These are phyloP conservation scores for Kodamaea sagamina DNA, from an alignment of 805 yeast genomes.

Conservation along the genomic window DNA sequence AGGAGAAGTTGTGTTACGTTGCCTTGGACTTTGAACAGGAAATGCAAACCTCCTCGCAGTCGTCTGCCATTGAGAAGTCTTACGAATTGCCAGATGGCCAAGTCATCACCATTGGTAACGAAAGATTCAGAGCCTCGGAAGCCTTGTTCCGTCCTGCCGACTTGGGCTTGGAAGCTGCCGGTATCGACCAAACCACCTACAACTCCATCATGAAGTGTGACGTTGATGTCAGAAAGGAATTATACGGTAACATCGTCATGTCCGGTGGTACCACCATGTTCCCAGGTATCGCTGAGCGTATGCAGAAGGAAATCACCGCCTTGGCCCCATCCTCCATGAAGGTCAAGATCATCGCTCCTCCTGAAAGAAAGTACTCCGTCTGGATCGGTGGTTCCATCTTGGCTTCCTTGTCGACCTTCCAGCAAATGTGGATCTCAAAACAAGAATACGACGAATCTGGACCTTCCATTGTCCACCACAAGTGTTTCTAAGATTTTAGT, in stretches of 20 bases:
- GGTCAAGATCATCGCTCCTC: constrained; percentile 99
- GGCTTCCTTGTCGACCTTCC: constrained; percentile 98
- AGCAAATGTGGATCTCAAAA: constrained; percentile 99
- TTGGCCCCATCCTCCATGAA: constrained; percentile 99
- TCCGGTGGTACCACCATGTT: constrained; percentile 99
- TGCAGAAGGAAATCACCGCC: constrained; percentile 99
- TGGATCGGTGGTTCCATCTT: constrained; percentile 99
- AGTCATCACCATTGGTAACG: constrained; percentile 99
- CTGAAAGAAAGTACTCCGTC: constrained; percentile 98
- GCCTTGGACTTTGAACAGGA: constrained; percentile 99
- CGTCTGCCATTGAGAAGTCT: constrained; percentile 96
- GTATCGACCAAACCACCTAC: constrained; percentile 97
- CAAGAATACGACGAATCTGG: constrained; percentile 99
- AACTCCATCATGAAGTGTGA: constrained; percentile 98
- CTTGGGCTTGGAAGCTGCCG: constrained; percentile 89
- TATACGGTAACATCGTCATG: constrained; percentile 99
- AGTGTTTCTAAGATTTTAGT: constrained; percentile 68
- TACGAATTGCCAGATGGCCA: constrained; percentile 99
- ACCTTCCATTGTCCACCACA: constrained; percentile 97
- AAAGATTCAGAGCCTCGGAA: constrained; percentile 99
- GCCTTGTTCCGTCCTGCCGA: constrained; percentile 98
- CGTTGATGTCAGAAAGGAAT: constrained; percentile 97
- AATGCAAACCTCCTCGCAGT: constrained; percentile 98
- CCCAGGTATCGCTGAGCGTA: constrained; percentile 99
- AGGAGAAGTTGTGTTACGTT: constrained; percentile 98